Evolutionary conservation across 2,329 filamentous ascomycete species (phyloP).

Genomic region (Ophiostoma ips): DNA sequence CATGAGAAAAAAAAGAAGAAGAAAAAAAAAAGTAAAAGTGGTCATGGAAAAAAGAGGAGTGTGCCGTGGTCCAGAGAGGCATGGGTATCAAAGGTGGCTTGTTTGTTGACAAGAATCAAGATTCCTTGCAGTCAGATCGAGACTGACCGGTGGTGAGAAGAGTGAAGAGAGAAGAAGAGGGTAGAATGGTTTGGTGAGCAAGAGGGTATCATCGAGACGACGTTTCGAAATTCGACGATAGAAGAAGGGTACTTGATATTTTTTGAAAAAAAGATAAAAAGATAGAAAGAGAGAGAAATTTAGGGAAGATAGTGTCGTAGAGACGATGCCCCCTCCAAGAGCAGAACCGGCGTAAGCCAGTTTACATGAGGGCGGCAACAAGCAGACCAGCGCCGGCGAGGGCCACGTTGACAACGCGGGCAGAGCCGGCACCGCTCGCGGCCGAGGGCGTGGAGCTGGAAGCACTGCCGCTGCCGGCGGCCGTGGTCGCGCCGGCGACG

Average conservation of each 20-base stretch:
- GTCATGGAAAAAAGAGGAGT: neutral
- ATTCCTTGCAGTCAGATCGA: neutral
- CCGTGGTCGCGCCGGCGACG: neutral
- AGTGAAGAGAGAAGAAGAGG: too few relatives aligned
- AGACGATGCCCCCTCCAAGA: too few relatives aligned
- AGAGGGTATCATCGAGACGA: neutral
- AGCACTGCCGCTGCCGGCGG: neutral
- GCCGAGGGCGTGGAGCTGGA: neutral
- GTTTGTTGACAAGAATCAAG: too few relatives aligned
- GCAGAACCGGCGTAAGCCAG: too few relatives aligned
- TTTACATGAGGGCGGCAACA: neutral
- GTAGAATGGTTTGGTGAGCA: neutral
- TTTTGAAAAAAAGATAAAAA: too few relatives aligned
- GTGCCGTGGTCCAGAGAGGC: neutral
- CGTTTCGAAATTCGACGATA: neutral
- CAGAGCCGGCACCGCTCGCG: neutral
- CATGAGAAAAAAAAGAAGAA: neutral
- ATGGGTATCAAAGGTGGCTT: neutral
- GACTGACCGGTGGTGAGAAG: neutral
- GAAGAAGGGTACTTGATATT: neutral
- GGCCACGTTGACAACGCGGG: neutral
- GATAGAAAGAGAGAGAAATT: too few relatives aligned
- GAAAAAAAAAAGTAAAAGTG: neutral
- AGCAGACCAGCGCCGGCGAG: conserved; percentile 1
- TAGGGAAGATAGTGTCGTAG: too few relatives aligned